A percentile compares a stretch with the other conserved stretches of the same genome.
phyloP scores from a whole-genome alignment of 2,329 filamentous ascomycete genomes.

The Ampelomyces quisqualis region DNA sequence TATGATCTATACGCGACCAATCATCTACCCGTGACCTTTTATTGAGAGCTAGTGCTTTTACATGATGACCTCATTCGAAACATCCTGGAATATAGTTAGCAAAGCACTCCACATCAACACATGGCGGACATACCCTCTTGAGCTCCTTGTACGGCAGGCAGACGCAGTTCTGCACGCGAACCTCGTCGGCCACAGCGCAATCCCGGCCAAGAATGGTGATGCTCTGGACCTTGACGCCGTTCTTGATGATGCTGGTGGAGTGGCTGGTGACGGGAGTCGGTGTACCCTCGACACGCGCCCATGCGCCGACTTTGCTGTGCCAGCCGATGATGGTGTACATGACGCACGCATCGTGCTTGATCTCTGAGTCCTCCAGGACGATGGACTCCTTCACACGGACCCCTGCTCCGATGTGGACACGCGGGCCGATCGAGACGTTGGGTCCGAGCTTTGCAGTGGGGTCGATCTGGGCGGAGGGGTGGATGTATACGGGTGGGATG shows the following conservation, averaged over 20 bases:
- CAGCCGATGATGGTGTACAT: conserved; percentile 96
- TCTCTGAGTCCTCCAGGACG: conserved; percentile 89
- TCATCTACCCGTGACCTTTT: not conserved
- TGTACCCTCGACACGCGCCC: conserved; percentile 95
- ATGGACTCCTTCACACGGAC: conserved; percentile 94
- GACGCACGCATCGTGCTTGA: conserved; percentile 95
- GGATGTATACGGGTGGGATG: conserved; percentile 90
- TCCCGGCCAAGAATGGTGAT: conserved; percentile 98
- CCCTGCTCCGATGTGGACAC: conserved; percentile 79
- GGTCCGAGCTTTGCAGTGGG: conserved; percentile 95
- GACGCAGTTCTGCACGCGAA: conserved; percentile 95
- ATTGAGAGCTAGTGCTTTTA: conserved; percentile 49
- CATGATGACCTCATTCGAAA: conserved; percentile 88
- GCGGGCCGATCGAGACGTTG: conserved; percentile 94
- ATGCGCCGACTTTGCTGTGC: conserved; percentile 94
- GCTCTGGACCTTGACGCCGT: conserved; percentile 97
- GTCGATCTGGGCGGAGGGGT: conserved; percentile 86
- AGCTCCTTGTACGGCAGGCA: conserved; percentile 97
- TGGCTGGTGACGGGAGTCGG: conserved; percentile 85
- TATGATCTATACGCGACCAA: not conserved
- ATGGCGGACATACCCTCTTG: conserved; percentile 74
- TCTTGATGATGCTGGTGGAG: conserved; percentile 93
- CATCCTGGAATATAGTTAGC: conserved; percentile 60
- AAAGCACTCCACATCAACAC: not conserved
- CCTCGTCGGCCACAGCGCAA: conserved; percentile 88